A percentile compares a stretch with the other conserved stretches of the same genome.
Evolutionary conservation across 305 asterid species (phyloP).

Genomic region (Fraxinus albicans): DNA sequence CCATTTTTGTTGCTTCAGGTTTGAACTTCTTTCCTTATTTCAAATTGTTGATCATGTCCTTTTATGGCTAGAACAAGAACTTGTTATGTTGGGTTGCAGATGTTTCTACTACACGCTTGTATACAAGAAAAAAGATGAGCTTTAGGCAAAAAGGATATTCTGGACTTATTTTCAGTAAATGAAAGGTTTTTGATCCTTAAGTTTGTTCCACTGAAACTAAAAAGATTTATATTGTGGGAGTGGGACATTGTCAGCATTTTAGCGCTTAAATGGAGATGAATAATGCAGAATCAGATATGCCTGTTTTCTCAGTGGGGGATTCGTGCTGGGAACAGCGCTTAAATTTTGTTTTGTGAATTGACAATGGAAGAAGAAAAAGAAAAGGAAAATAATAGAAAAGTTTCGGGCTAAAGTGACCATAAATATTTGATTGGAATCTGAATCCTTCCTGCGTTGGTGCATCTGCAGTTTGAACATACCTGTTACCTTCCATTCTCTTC

Average conservation of each 20-base stretch:
- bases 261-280: neutral
- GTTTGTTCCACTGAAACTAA: neutral
- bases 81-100: neutral
- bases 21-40: constrained; percentile 16
- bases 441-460: neutral
- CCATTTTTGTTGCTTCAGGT: constrained; percentile 15
- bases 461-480: neutral
- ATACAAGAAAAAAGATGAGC: neutral
- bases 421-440: neutral
- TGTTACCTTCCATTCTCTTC: neutral
- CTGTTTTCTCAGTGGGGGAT: neutral
- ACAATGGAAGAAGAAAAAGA: neutral
- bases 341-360: neutral
- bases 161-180: neutral
- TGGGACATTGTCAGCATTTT: neutral
- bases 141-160: neutral
- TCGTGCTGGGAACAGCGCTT: neutral
- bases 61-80: neutral
- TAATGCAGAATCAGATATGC: neutral
- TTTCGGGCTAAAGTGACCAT: neutral
- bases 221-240: neutral
- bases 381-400: constrained; percentile 4
- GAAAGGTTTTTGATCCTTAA: neutral
- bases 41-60: neutral
- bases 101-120: neutral